These are phyloP conservation scores for Gossypium turneri DNA, from an alignment of 345 rosid species.

Conservation along the genomic window DNA sequence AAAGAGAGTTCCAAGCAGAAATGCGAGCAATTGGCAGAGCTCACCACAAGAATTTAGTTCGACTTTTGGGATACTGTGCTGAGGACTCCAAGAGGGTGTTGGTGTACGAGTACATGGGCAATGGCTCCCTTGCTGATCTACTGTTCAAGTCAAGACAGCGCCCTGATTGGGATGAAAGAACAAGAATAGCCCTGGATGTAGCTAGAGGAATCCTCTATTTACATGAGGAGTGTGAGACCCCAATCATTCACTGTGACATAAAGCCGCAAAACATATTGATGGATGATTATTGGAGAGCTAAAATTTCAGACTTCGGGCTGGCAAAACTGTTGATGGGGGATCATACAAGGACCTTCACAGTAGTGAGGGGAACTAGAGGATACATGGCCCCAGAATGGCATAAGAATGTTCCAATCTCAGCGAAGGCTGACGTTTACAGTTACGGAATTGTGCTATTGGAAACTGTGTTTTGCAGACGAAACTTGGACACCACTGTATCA, in stretches of 20 bases:
- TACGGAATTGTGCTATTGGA: slow-evolving; percentile 24
- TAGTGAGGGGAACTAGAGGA: slow-evolving; percentile 42
- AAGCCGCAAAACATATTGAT: slow-evolving; percentile 49
- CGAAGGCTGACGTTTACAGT: slow-evolving; percentile 25
- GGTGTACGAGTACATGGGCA: slow-evolving; percentile 43
- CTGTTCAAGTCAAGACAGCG: slow-evolving; percentile 26
- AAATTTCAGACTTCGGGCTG: slow-evolving; percentile 27
- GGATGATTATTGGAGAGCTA: slow-evolving; percentile 34
- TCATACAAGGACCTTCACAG: slow-evolving; percentile 37
- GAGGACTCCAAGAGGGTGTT: slow-evolving; percentile 37
- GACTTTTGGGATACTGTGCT: slow-evolving; percentile 36
- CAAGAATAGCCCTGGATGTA: slow-evolving; percentile 34
- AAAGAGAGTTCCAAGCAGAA: slow-evolving; percentile 43
- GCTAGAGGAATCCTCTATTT: slow-evolving; percentile 41
- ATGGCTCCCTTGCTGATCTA: slow-evolving; percentile 38
- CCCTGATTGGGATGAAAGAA: slow-evolving; percentile 33
- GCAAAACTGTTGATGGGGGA: slow-evolving; percentile 41
- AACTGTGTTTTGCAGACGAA: slow-evolving; percentile 18
- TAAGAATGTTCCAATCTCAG: slow-evolving; percentile 12
- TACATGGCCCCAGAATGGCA: slow-evolving; percentile 52
- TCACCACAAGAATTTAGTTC: slow-evolving; percentile 42
- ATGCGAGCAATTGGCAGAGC: slow-evolving; percentile 37
- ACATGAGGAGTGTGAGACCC: slow-evolving; percentile 43
- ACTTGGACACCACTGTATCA: background rate
- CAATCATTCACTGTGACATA: slow-evolving; percentile 46